These are phyloP conservation scores for Selaginella moellendorffii DNA, from an alignment of 75 land plant genomes.

Conservation along the genomic window DNA sequence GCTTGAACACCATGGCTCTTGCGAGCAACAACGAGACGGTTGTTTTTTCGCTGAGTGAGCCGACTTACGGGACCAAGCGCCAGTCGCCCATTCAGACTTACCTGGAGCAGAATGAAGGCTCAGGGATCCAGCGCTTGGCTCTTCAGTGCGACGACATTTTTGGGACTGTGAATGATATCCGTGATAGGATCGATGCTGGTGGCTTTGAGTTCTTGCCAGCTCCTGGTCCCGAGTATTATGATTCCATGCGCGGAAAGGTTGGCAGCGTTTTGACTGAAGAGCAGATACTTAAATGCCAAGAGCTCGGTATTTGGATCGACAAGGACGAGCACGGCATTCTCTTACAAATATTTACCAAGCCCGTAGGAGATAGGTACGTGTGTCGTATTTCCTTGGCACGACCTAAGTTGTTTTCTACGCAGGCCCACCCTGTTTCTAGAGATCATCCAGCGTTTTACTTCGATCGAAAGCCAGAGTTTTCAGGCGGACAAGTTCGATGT, in stretches of 20 bases:
- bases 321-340: conserved; percentile 89
- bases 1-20: conserved; percentile 81
- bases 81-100: conserved; percentile 93
- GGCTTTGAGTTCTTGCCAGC: conserved; percentile 96
- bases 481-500: conserved; percentile 97
- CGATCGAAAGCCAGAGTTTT: conserved; percentile 56
- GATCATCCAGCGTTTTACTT: conserved; percentile 90
- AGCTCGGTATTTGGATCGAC: conserved; percentile 86
- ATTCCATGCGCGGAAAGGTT: conserved; percentile 45
- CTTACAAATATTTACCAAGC: conserved; percentile 95
- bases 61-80: conserved; percentile 78
- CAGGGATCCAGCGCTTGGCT: conserved; percentile 93
- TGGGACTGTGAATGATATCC: conserved; percentile 68
- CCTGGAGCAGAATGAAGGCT: conserved; percentile 87
- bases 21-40: conserved; percentile 92
- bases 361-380: conserved; percentile 84
- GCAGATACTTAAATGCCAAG: conserved; percentile 78
- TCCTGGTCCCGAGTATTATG: conserved; percentile 84
- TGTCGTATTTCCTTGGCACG: neutral
- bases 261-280: conserved; percentile 58
- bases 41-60: conserved; percentile 80
- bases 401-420: conserved; percentile 3
- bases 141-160: conserved; percentile 56
- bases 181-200: conserved; percentile 40
- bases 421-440: conserved; percentile 95